Base-by-base conservation (phyloP, 305 asterid species). In the Fraxinus platypoda region DNA sequence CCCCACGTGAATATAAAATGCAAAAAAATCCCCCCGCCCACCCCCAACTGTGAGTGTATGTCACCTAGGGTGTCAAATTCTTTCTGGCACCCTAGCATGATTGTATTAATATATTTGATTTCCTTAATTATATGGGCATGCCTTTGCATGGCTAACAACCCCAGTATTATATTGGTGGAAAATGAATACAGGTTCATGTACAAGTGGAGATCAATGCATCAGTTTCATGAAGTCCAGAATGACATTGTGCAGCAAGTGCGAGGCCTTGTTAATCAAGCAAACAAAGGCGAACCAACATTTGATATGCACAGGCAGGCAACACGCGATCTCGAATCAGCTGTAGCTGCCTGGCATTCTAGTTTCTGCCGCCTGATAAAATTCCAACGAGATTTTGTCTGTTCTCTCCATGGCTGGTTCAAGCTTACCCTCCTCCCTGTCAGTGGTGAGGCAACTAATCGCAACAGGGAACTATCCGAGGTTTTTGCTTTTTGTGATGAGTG, bases 181-280 rank as follows among this genome's bases (percentile, higher is more conserved):
- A 79, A 37, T 28, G 49, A 77, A 68, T 85, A 85, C 91, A 97
- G 99, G 88, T 93, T 95, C 92, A 97, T 93, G 99, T 95, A 97
- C 91, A 97, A 92, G 99, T 97, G 99, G 99, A 91, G 87, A 92
- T 92, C 98, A 46, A 95, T 95, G 98, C 94, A 93, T 54, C 97
- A 87, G 87, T 93, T 84, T 75, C 99, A 97, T 75, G 95, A 91
- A 84, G 88, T 89, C 82, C 99, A 97, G 84, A 91, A 91, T 74
- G 95, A 91, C 85, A 85, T 97, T 12, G 99, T 95, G 68, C 98
- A 93, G 90, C 98, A 97, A 88, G 98, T 97, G 12, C 94, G 93
- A 0, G 98, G 99, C 74, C 98, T 97, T n/a, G 88, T 97, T 12
- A 87, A 88, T 84, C 88, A 79, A 28, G 79, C 93, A 34, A 83